Evolutionary conservation across 768 basidiomycete species (phyloP).

Genomic region (Arthromyces matolae): DNA sequence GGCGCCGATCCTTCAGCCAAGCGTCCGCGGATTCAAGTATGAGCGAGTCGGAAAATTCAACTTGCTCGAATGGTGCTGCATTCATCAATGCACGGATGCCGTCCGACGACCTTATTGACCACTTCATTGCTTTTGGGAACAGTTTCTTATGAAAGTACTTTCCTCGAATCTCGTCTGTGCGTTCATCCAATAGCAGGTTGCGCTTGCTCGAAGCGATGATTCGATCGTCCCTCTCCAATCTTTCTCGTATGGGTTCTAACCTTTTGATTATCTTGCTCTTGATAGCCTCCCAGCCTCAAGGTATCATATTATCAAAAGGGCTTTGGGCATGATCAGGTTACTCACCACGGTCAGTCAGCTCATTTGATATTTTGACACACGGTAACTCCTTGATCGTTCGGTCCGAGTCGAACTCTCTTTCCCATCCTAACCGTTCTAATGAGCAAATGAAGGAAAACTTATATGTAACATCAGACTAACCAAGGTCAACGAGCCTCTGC

Average conservation of each 20-base stretch:
- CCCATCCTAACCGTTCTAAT: not conserved
- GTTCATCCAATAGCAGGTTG: too few species aligned
- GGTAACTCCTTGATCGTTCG: not conserved
- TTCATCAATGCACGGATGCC: not conserved
- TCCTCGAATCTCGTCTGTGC: too few species aligned
- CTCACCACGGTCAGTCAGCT: slow-evolving; percentile 6
- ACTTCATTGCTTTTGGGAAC: too few species aligned
- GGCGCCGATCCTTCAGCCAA: not conserved
- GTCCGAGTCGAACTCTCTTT: not conserved
- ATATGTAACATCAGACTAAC: not conserved
- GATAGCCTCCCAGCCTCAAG: slow-evolving; percentile 1
- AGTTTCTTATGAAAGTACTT: too few species aligned
- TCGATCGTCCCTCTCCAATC: too few species aligned
- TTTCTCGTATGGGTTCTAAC: too few species aligned
- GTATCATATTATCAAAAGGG: not conserved
- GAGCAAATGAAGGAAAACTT: not conserved
- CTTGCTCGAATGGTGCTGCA: not conserved
- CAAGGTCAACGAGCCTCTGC: not conserved
- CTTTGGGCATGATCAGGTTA: not conserved
- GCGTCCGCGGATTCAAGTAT: not conserved
- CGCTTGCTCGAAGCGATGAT: too few species aligned
- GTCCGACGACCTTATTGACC: too few species aligned
- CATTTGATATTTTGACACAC: not conserved
- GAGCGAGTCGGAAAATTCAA: not conserved
- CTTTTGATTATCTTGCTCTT: not conserved